A percentile compares a stretch with the other conserved stretches of the same genome.
phyloP scores from a whole-genome alignment of 2,329 filamentous ascomycete species.

The Plenodomus lindquistii region DNA sequence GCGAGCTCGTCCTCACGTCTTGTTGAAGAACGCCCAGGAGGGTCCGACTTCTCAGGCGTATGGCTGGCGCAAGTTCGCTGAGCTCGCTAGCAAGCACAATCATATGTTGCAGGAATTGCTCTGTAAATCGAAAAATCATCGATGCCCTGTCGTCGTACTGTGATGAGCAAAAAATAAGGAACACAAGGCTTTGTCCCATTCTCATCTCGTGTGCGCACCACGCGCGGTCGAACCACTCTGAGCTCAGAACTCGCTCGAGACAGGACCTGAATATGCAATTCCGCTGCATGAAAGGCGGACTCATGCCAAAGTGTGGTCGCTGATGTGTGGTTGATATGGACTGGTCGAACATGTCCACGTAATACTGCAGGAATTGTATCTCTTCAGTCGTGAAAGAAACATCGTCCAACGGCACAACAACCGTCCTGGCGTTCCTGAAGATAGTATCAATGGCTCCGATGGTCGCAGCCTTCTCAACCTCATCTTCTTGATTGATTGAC shows the following conservation, averaged over 20 bases:
- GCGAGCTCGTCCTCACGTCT: slow-evolving; percentile 3
- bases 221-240: slow-evolving; percentile 50
- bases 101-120: slow-evolving; percentile 48
- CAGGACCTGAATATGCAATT: slow-evolving; percentile 28
- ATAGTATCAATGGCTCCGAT: slow-evolving; percentile 50
- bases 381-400: slow-evolving; percentile 42
- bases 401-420: slow-evolving; percentile 50
- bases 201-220: slow-evolving; percentile 53
- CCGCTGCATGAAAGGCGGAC: slow-evolving; percentile 38
- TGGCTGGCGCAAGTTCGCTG: slow-evolving; percentile 8
- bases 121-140: slow-evolving; percentile 45
- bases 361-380: slow-evolving; percentile 42
- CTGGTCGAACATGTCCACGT: slow-evolving; percentile 44
- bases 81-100: slow-evolving; percentile 41
- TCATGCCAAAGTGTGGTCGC: slow-evolving; percentile 28
- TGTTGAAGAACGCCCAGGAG: slow-evolving; percentile 26
- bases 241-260: slow-evolving; percentile 44
- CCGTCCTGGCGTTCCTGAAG: slow-evolving; percentile 47
- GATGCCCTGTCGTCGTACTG: slow-evolving; percentile 24
- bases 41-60: slow-evolving; percentile 21
- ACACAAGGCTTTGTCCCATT: slow-evolving; percentile 46
- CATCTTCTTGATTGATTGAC: slow-evolving; percentile 49
- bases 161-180: slow-evolving; percentile 44
- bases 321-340: slow-evolving; percentile 22
- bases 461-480: slow-evolving; percentile 44